Base-by-base conservation (phyloP, 2,329 filamentous ascomycete genomes). In the Sphaerulina vaccinii region DNA sequence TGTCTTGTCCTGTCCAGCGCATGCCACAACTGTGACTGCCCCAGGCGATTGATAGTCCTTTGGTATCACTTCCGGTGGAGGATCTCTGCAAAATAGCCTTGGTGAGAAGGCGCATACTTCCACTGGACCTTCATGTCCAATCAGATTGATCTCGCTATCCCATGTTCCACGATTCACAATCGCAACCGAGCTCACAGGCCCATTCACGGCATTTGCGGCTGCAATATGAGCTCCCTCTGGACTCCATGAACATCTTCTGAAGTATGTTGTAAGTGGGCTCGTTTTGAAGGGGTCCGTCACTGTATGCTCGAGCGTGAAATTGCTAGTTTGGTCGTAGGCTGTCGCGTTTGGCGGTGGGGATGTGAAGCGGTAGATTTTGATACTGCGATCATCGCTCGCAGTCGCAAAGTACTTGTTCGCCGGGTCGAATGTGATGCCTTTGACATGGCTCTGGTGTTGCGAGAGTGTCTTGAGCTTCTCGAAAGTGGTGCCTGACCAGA, bases 381-480 rank as follows among this genome's bases (percentile, higher is more conserved):
- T 95, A 2, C 90, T 92, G 54, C 93, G 85, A 71, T 99, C 93
- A 70, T 99, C 93, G 73, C 90, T 96, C 2, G 95, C 91, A 0
- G 95, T 99, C 13, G 95, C 93, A 71, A 99, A 99, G 76, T 96
- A 99, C 69, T 97, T 99, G 75, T 97, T 97, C 36, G 93, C 93
- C 0, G 93, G 93, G 68, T 99, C 93, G 67, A 99, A 99, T 0
- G 92, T 96, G 64, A 99, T 95, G 56, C 95, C 93, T 71, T 99
- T 99, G 74, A 99, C 93, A 69, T 97, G 95, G 69, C 90, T 96
- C 70, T 95, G 90, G 71, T 99, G 93, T 52, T 91, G 86, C 2
- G 90, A 85, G 4, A 99, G 76, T 2, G 90, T 92, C 79, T 97
- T 97, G 60, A 99, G 80, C 74, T 95, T 97, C 74, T 99, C 93